Evolutionary conservation across 2,329 filamentous ascomycete genomes (phyloP), one percentile per base, ranked within the genome.

Genomic region (Mycosphaerelloides madeirae): DNA sequence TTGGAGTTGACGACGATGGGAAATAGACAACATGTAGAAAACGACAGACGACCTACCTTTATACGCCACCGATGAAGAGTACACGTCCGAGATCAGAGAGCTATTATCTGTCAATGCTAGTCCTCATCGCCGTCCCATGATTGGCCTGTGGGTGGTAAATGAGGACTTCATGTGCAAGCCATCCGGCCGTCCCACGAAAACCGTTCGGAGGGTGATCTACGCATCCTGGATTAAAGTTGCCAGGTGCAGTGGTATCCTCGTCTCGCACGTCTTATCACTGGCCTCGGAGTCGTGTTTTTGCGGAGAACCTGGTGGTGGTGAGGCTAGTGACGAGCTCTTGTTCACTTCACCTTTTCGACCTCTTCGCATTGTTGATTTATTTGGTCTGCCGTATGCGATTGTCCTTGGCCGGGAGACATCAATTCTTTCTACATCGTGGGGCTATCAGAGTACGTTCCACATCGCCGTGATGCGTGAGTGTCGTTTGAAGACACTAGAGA

Each of bases 171-270:
- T 42, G 36, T 31, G 44, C 45, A 46, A 44, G 45, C 44, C 45
- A 42, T 51, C 48, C 47, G 45, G 16, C 38, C 35, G 41, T 48
- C 42, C 38, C 33, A 48, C 50, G 50, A 50, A 47, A 50, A 53
- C 29, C 31, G 43, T 18, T 40, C 50, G 48, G 48, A 45, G 38
- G 25, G 13, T 29, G 22, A 6, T 9, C 22, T 9, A 25, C 22
- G 22, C 5, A 25, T 20, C 33, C 45, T 43, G 50, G 22, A 48
- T 46, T 40, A 44, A 48, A n/a, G 29, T 34, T 31, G 33, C 20
- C 5, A 32, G 13, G 13, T 32, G 13, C 28, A 12, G 5, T 29
- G 29, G 40, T 44, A 50, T 53, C 45, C 43, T 49, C 33, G 35
- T 8, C 15, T 11, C 19, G 28, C 16, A 14, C 28, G n/a, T n/a